These are phyloP conservation scores for Yamadazyma tumulicola DNA, from an alignment of 805 yeast genomes.

Conservation along the genomic window DNA sequence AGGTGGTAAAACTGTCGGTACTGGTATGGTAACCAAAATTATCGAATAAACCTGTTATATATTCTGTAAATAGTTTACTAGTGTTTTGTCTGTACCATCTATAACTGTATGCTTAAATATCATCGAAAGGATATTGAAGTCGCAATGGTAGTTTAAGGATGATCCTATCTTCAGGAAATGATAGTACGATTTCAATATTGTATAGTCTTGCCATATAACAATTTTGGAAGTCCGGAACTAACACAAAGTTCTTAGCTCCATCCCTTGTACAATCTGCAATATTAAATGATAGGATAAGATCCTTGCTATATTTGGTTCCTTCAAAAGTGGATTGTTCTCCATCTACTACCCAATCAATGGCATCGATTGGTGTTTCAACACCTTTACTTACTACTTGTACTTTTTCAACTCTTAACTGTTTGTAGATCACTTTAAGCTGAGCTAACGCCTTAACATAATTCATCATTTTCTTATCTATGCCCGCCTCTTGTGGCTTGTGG, in stretches of 20 bases:
- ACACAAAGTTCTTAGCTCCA: slow-evolving; percentile 23
- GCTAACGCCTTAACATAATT: slow-evolving; percentile 32
- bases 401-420: slow-evolving; percentile 20
- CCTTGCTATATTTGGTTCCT: slow-evolving; percentile 4
- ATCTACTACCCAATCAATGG: slow-evolving; percentile 6
- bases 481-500: slow-evolving; percentile 21
- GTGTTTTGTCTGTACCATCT: no score
- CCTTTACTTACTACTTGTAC: slow-evolving; percentile 5
- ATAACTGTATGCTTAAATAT: no score
- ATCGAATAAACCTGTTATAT: slow-evolving; percentile 52
- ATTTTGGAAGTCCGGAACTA: slow-evolving; percentile 38
- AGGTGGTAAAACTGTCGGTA: slow-evolving; percentile 99
- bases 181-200: slow-evolving; percentile 24
- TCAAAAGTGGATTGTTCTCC: neutral
- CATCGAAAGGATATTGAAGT: no score
- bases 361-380: slow-evolving; percentile 1
- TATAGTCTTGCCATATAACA: slow-evolving; percentile 34
- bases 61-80: no score
- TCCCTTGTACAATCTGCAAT: slow-evolving; percentile 12
- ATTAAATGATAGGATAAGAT: slow-evolving; percentile 18
- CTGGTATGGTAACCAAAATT: slow-evolving; percentile 95
- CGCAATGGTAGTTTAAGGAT: no score
- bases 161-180: no score
- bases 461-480: slow-evolving; percentile 23
- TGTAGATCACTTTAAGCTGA: slow-evolving; percentile 25